Evolutionary conservation across 1,284 basidiomycete species (phyloP).

Genomic region (Cryptococcus maquisensis): DNA sequence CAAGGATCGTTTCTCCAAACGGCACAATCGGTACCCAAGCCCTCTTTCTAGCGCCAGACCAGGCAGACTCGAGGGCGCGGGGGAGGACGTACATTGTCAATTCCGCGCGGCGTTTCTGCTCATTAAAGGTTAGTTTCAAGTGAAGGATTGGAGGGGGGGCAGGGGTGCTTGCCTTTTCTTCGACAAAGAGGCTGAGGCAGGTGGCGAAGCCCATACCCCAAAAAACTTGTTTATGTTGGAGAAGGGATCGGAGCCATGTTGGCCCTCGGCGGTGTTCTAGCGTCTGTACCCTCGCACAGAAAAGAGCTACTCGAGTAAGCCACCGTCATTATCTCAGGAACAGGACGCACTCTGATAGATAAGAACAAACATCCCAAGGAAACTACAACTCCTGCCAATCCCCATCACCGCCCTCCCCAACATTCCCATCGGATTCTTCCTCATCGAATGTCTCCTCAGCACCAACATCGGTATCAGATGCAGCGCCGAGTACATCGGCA

Average conservation of each 20-base stretch:
- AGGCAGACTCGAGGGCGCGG: conserved; percentile 82
- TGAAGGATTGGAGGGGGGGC: no score
- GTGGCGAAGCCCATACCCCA: conserved; percentile 72
- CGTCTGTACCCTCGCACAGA: conserved; percentile 59
- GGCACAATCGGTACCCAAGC: conserved; percentile 66
- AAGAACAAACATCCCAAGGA: conserved; percentile 78
- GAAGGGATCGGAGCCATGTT: conserved; percentile 53
- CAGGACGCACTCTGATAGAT: conserved; percentile 70
- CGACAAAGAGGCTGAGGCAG: conserved; percentile 76
- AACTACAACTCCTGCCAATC: conserved; percentile 79
- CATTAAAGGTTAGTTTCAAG: no score
- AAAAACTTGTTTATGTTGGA: conserved; percentile 67
- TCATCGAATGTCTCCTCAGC: conserved; percentile 57
- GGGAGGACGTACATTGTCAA: conserved; percentile 89
- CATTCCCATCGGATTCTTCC: conserved; percentile 60
- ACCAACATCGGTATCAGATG: conserved; percentile 82
- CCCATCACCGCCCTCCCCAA: conserved; percentile 64
- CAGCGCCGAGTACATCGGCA: conserved; percentile 74
- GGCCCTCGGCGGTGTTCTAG: conserved; percentile 55
- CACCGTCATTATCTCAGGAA: background rate
- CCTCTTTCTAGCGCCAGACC: conserved; percentile 71
- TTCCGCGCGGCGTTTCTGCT: conserved; percentile 46
- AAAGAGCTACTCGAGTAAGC: conserved; percentile 43
- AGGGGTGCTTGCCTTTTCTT: conserved; percentile 58
- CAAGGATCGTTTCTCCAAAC: conserved; percentile 64